Evolutionary conservation across 2,329 filamentous ascomycete species (phyloP), one percentile per base, ranked within the genome.

Genomic region (Pestalotiopsis fici): DNA sequence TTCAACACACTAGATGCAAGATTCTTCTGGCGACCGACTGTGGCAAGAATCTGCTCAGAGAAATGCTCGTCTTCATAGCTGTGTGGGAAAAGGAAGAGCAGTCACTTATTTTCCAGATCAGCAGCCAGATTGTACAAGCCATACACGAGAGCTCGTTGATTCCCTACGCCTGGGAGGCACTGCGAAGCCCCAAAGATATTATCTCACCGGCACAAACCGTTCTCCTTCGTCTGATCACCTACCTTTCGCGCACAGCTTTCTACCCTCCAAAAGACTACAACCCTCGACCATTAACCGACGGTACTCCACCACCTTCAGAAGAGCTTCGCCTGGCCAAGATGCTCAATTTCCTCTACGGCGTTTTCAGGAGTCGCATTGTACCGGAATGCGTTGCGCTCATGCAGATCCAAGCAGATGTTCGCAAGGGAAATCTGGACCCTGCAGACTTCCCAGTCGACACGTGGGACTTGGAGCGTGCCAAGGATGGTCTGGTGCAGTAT

Each of bases 401-500:
- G 82, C 94, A 96, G 75, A 87, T 97, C 3, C 95, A 98, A 81
- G 93, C 93, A 18, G 92, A 97, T 76, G 97, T 98, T 39, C 91
- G 93, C 55, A 90, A 91, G 54, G 90, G 91, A 37, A 86, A 90
- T 66, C 89, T 91, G 18, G 88, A 95, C 68, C 90, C 93, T 0
- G 90, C 93, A 69, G 95, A 98, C 74, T 98, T 98, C 74, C 95
- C 95, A 0, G 90, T 98, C 1, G 97, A 98, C 74, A 87, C 94
- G 59, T 98, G 95, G 95, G 95, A 98, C 74, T 97, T 98, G 92
- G 95, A 98, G 78, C 90, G 95, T 15, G 95, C 97, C 67, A 97
- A 97, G 78, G 95, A 98, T 75, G 95, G 95, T 0, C 89, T 98
- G 1, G 94, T 95, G 64, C 95, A 98, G 78, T 97, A 97, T 76